These are phyloP conservation scores for Stephanodiscus minutulus DNA, from an alignment of 108 stramenopile genomes.

Conservation along the genomic window DNA sequence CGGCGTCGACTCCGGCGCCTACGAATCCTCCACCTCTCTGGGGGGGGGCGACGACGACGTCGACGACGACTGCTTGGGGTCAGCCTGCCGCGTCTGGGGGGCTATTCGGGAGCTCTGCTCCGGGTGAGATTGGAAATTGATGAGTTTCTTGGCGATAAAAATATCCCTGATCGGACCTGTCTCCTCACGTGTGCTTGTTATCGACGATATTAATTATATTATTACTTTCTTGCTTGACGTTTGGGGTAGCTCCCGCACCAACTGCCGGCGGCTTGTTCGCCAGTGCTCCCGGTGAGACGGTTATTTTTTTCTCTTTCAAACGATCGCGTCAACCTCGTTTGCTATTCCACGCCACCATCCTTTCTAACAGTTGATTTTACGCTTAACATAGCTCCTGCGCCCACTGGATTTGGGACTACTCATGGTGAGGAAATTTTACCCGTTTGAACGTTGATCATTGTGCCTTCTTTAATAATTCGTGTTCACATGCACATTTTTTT, in stretches of 20 bases:
- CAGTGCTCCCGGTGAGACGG: constrained; percentile 17
- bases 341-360: background rate
- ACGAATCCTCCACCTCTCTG: constrained; percentile 20
- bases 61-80: constrained; percentile 12
- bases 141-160: background rate
- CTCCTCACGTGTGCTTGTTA: no score
- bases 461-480: background rate
- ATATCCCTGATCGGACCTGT: background rate
- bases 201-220: background rate
- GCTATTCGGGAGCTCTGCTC: constrained; percentile 15
- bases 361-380: background rate
- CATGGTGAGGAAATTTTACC: constrained; percentile 8
- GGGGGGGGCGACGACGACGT: constrained; percentile 4
- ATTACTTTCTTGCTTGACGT: background rate
- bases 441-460: background rate
- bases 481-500: background rate
- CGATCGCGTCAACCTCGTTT: background rate
- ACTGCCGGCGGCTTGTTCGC: constrained; percentile 51
- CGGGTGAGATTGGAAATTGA: constrained; percentile 3
- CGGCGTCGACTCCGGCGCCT: constrained; percentile 19
- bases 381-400: constrained; percentile 30
- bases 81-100: constrained; percentile 16
- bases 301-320: background rate
- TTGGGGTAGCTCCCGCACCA: constrained; percentile 22
- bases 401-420: constrained; percentile 32